These are phyloP conservation scores for Fusarium tanahbumbuense DNA, from an alignment of 2,329 filamentous ascomycete species.

Conservation along the genomic window DNA sequence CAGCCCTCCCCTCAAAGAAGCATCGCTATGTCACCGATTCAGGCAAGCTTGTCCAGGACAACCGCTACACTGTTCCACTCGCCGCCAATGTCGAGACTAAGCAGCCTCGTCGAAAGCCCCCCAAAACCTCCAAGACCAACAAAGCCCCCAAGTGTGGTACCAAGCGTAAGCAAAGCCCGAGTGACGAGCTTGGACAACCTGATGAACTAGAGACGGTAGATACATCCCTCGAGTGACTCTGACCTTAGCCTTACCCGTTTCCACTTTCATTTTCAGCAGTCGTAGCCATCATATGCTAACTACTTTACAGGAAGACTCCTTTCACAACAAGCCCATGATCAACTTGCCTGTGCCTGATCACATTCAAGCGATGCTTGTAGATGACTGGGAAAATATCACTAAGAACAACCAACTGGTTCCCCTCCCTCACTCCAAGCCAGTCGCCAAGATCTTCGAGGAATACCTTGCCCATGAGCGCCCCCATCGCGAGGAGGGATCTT, in stretches of 20 bases:
- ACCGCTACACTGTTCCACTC: constrained; percentile 28
- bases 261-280: neutral
- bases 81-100: constrained; percentile 5
- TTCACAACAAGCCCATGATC: constrained; percentile 85
- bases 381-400: constrained; percentile 99
- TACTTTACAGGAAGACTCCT: constrained; percentile 80
- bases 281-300: constrained; percentile 33
- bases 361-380: constrained; percentile 91
- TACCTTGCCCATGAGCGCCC: constrained; percentile 78
- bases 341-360: constrained; percentile 88
- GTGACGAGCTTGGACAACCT: neutral
- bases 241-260: neutral
- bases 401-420: constrained; percentile 93
- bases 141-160: constrained; percentile 9
- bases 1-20: constrained; percentile 3
- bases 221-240: constrained; percentile 2
- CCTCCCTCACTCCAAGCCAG: constrained; percentile 80
- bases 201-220: constrained; percentile 32
- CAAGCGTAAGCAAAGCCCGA: constrained; percentile 27
- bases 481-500: constrained; percentile 72
- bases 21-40: constrained; percentile 29
- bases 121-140: constrained; percentile 4
- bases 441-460: constrained; percentile 81
- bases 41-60: constrained; percentile 14
- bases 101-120: constrained; percentile 19